Base-by-base conservation (phyloP, 306 rosid species). In the Astragalus glycyphyllos region DNA sequence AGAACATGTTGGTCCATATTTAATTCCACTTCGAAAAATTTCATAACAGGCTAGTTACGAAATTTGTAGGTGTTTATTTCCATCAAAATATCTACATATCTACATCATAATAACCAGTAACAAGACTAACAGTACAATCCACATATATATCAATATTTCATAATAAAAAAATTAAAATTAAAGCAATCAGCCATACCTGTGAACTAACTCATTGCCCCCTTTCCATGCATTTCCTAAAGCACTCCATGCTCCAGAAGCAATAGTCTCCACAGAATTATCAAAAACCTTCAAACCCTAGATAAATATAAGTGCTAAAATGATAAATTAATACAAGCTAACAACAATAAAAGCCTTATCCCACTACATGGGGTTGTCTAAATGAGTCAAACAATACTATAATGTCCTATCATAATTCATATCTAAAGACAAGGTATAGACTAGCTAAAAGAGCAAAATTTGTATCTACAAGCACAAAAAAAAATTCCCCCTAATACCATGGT, bases 181-280 rank as follows among this genome's bases (percentile, higher is more conserved):
- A 62, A 65, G 37, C 62, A 71, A 73, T 49, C 10, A 59, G 64
- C 67, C 87, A 46, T 89, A 95, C 99, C 82, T 88, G 5, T 87
- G 89, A 73, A 95, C 96, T 8, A 91, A 81, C 71, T 78, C 85
- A 7, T 86, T 51, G 68, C 99, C 80, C 70, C 95, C 99, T 85
- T 79, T 85, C 86, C 86, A 91, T 37, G 99, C 99, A 80, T 75
- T 95, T 72, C 96, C 96, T 54, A 95, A 81, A 49, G 96, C 92
- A 66, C 70, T 86, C 99, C 99, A 95, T 57, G 99, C 96, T 82
- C 99, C 99, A 49, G 97, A 86, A 46, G 99, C 95, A 64, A 95
- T 80, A 82, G 84, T 95, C 84, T 95, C 97, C 79, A 95, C 87
- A 26, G 99, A 94, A 78, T 72, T 85, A 82, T 94, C 99, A 65